Conservation (phyloP, 2,329 filamentous ascomycete genomes). For the Tolypocladium amazonense region DNA sequence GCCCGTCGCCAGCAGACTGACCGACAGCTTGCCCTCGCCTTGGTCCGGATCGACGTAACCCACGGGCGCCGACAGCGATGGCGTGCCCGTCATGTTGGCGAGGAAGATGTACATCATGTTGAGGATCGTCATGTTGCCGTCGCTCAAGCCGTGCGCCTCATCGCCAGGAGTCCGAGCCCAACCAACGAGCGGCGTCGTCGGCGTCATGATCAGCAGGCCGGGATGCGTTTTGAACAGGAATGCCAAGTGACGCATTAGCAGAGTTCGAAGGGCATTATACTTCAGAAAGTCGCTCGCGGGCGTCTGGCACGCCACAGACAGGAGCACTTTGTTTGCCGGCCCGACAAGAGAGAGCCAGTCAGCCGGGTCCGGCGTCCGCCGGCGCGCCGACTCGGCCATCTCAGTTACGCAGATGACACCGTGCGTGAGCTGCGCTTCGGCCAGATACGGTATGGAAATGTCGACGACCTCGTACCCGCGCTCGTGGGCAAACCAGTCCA, state of each 20-base stretch:
- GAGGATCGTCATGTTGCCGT: slow-evolving; percentile 61
- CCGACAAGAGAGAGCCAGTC: slow-evolving; percentile 47
- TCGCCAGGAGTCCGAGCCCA: slow-evolving; percentile 55
- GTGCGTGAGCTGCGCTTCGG: slow-evolving; percentile 67
- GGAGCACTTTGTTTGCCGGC: slow-evolving; percentile 57
- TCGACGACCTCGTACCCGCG: slow-evolving; percentile 41
- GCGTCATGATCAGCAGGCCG: slow-evolving; percentile 67
- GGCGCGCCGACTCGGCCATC: slow-evolving; percentile 38
- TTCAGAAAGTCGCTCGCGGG: slow-evolving; percentile 60
- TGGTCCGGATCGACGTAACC: slow-evolving; percentile 54
- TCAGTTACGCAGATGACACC: slow-evolving; percentile 68
- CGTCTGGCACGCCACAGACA: slow-evolving; percentile 54
- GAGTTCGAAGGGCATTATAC: slow-evolving; percentile 60
- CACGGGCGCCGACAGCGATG: slow-evolving; percentile 63
- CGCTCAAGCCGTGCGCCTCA: slow-evolving; percentile 59
- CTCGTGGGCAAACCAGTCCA: slow-evolving; percentile 45
- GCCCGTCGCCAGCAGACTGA: slow-evolving; percentile 52
- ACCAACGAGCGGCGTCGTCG: slow-evolving; percentile 64
- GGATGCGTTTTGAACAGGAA: slow-evolving; percentile 60
- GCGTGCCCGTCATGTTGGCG: slow-evolving; percentile 72
- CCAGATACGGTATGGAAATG: slow-evolving; percentile 55
- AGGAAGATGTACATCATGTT: slow-evolving; percentile 83
- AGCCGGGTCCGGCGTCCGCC: slow-evolving; percentile 29
- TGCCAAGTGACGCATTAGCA: slow-evolving; percentile 71
- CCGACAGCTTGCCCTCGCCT: slow-evolving; percentile 47